Conservation (phyloP, 805 yeast genomes). For the Ogataea paradorogensis region DNA sequence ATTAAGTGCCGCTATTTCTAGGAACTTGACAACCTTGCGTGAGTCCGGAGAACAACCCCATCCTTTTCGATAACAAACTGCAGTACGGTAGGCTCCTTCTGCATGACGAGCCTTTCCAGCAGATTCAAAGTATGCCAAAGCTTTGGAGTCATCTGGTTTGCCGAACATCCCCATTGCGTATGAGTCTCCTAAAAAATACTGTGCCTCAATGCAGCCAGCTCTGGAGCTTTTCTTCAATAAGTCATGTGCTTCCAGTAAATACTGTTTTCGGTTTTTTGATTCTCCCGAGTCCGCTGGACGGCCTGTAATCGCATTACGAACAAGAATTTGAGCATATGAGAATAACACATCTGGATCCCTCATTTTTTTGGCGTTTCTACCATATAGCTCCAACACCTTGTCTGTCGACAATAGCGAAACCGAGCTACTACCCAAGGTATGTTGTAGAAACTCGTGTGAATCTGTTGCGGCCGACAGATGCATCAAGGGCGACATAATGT, state of each 20-base stretch:
- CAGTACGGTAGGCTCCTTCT: slow-evolving; percentile 88
- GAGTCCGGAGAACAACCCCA: slow-evolving; percentile 89
- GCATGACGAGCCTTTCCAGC: slow-evolving; percentile 94
- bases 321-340: slow-evolving; percentile 80
- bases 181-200: slow-evolving; percentile 88
- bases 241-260: slow-evolving; percentile 70
- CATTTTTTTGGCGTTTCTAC: slow-evolving; percentile 78
- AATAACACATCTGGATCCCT: slow-evolving; percentile 85
- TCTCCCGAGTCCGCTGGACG: slow-evolving; percentile 22
- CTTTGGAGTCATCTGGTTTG: slow-evolving; percentile 71
- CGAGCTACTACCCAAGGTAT: slow-evolving; percentile 15
- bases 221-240: slow-evolving; percentile 58
- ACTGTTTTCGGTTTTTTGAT: slow-evolving; percentile 44
- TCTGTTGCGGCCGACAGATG: slow-evolving; percentile 13
- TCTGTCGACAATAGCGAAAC: slow-evolving; percentile 38
- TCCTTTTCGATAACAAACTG: slow-evolving; percentile 91
- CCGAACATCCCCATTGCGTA: slow-evolving; percentile 82
- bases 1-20: slow-evolving; percentile 82
- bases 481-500: slow-evolving; percentile 16
- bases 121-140: slow-evolving; percentile 72
- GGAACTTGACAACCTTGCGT: slow-evolving; percentile 75
- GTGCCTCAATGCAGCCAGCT: slow-evolving; percentile 85
- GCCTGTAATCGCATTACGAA: slow-evolving; percentile 35
- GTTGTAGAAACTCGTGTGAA: slow-evolving; percentile 19
- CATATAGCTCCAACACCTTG: slow-evolving; percentile 82